These are phyloP conservation scores for Gymnopus androsaceus DNA, from an alignment of 1,284 basidiomycete genomes.

Conservation along the genomic window DNA sequence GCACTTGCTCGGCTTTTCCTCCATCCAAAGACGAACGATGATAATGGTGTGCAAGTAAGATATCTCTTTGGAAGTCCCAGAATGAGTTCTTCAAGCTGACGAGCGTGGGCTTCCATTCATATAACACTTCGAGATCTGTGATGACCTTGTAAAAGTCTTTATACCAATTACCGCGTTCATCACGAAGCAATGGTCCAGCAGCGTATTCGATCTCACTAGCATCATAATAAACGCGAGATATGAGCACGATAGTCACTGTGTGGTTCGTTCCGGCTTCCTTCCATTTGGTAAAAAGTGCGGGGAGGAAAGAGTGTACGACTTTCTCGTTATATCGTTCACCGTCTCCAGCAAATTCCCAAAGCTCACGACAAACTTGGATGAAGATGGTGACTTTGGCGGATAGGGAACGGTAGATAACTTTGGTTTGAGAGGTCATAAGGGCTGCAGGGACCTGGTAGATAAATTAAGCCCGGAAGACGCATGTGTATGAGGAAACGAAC, in stretches of 20 bases:
- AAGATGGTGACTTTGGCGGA: slow-evolving; percentile 93
- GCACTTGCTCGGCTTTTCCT: slow-evolving; percentile 53
- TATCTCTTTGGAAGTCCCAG: slow-evolving; percentile 86
- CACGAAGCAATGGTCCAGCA: slow-evolving; percentile 70
- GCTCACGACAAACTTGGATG: slow-evolving; percentile 93
- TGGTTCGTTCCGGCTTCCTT: slow-evolving; percentile 86
- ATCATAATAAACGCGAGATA: slow-evolving; percentile 93
- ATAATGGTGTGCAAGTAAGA: slow-evolving; percentile 84
- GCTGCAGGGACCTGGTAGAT: slow-evolving; percentile 71
- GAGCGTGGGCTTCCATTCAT: slow-evolving; percentile 87
- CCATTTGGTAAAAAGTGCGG: slow-evolving; percentile 84
- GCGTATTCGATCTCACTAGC: slow-evolving; percentile 78
- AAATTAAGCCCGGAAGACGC: neutral
- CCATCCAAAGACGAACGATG: slow-evolving; percentile 61
- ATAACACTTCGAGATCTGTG: slow-evolving; percentile 86
- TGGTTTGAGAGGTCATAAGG: slow-evolving; percentile 82
- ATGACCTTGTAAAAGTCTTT: slow-evolving; percentile 97
- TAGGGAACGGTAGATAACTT: slow-evolving; percentile 86
- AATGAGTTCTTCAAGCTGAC: slow-evolving; percentile 87
- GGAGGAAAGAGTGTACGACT: slow-evolving; percentile 90
- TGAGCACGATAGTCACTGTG: slow-evolving; percentile 91
- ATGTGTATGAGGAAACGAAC: slow-evolving; percentile 35
- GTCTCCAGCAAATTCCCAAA: slow-evolving; percentile 97
- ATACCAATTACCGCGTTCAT: slow-evolving; percentile 80
- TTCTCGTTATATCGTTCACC: slow-evolving; percentile 97